Percentiles rank a stretch among this genome's conserved stretches.
These are phyloP conservation scores for Penicillium steckii DNA, from an alignment of 495 filamentous ascomycete genomes.

Conservation along the genomic window DNA sequence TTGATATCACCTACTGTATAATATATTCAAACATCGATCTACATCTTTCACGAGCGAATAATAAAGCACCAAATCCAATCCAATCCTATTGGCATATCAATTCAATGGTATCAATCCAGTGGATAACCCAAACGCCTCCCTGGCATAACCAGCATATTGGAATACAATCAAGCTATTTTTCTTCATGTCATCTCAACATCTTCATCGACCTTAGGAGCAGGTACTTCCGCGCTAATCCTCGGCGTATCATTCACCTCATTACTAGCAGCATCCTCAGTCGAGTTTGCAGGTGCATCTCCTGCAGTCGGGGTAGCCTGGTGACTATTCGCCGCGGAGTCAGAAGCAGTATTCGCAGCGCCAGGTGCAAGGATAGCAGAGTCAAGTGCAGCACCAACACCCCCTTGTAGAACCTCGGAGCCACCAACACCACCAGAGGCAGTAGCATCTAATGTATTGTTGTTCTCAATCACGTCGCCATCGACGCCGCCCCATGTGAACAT, in stretches of 20 bases:
- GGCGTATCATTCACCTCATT: constrained; percentile 25
- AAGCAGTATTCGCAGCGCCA: constrained; percentile 11
- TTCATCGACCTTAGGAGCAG: constrained; percentile 20
- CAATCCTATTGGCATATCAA: not conserved
- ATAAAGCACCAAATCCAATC: no score
- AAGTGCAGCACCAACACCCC: constrained; percentile 37
- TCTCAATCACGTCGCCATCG: constrained; percentile 37
- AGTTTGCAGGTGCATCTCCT: constrained; percentile 15
- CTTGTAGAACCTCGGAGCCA: constrained; percentile 37
- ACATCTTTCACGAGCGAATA: no score
- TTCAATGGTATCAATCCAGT: not conserved
- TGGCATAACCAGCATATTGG: not conserved
- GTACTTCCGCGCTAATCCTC: constrained; percentile 18
- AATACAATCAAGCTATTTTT: no score
- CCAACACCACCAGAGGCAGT: constrained; percentile 32
- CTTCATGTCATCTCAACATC: constrained; percentile 44
- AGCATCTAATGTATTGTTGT: constrained; percentile 26
- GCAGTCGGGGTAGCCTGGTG: constrained; percentile 19
- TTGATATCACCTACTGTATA: constrained; percentile 8
- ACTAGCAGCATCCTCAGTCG: constrained; percentile 24
- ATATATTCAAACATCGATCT: no score
- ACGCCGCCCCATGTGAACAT: constrained; percentile 49
- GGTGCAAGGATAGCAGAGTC: constrained; percentile 20
- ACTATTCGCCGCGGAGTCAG: constrained; percentile 26
- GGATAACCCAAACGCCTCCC: not conserved